Conservation (phyloP, 2,329 filamentous ascomycete genomes). For the Polytolypa hystricis region DNA sequence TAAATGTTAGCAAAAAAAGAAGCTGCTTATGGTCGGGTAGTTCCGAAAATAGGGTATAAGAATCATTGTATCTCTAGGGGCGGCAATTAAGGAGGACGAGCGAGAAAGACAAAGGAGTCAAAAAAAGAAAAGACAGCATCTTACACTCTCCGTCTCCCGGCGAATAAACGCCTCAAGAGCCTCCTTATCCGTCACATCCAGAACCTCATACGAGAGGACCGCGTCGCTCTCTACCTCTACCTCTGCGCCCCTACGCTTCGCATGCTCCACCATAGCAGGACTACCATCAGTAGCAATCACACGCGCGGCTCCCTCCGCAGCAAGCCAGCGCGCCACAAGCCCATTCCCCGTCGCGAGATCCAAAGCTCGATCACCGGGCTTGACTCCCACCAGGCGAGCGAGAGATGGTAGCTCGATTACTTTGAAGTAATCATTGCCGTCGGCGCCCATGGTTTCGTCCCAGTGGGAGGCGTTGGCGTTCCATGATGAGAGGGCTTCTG, state of each 20-base stretch:
- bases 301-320: constrained; percentile 21
- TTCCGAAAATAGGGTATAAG: too few species aligned
- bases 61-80: too few species aligned
- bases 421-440: constrained; percentile 38
- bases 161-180: constrained; percentile 22
- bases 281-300: constrained; percentile 39
- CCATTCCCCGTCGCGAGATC: constrained; percentile 43
- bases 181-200: constrained; percentile 30
- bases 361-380: constrained; percentile 25
- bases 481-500: constrained; percentile 22
- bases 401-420: constrained; percentile 34
- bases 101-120: too few species aligned
- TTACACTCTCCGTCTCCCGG: constrained; percentile 6
- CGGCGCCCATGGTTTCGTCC: constrained; percentile 30
- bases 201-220: constrained; percentile 21
- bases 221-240: constrained; percentile 7
- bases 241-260: constrained; percentile 16
- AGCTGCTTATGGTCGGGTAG: too few species aligned
- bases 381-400: constrained; percentile 22
- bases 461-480: constrained; percentile 33
- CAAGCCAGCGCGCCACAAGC: constrained; percentile 37
- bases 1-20: too few species aligned
- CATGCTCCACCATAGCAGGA: constrained; percentile 30
- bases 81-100: too few species aligned
- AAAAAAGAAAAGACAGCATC: too few species aligned